Evolutionary conservation across 1,284 basidiomycete genomes (phyloP).

Genomic region (Microstroma glucosiphilum): DNA sequence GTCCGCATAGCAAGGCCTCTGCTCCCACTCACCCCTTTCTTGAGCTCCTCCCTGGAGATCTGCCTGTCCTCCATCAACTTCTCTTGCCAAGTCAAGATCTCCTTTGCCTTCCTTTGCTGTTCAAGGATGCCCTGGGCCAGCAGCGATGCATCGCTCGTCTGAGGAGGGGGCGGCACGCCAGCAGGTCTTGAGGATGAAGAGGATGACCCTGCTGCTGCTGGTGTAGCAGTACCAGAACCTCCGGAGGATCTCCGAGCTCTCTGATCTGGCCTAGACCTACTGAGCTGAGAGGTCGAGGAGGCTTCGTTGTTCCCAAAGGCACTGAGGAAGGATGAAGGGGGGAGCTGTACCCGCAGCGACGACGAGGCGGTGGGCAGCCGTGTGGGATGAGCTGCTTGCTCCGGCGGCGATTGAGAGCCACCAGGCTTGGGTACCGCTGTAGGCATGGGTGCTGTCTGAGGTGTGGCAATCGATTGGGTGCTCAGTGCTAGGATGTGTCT

Average conservation of each 20-base stretch:
- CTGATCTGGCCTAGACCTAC: too few species aligned
- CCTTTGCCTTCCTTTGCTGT: neutral
- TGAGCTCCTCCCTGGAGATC: neutral
- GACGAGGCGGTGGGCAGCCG: conserved; percentile 1
- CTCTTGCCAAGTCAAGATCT: neutral
- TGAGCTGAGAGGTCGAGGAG: too few species aligned
- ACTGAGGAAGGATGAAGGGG: neutral
- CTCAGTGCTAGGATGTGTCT: too few species aligned
- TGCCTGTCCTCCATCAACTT: neutral
- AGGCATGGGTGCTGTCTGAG: too few species aligned
- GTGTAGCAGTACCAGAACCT: too few species aligned
- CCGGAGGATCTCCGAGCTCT: too few species aligned
- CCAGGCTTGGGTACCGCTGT: too few species aligned
- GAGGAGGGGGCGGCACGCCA: neutral
- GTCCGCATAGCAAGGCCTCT: too few species aligned
- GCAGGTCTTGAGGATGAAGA: neutral
- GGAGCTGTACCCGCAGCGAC: neutral
- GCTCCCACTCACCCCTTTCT: neutral
- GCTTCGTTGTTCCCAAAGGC: too few species aligned
- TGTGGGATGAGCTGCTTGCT: neutral
- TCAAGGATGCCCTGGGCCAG: neutral
- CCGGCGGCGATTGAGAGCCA: too few species aligned
- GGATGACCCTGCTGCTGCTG: neutral
- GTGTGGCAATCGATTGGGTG: too few species aligned
- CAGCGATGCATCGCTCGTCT: neutral